Evolutionary conservation across 129 eudicot species (phyloP), one percentile per base, ranked within the genome.

Genomic region (Cynara cardunculus): DNA sequence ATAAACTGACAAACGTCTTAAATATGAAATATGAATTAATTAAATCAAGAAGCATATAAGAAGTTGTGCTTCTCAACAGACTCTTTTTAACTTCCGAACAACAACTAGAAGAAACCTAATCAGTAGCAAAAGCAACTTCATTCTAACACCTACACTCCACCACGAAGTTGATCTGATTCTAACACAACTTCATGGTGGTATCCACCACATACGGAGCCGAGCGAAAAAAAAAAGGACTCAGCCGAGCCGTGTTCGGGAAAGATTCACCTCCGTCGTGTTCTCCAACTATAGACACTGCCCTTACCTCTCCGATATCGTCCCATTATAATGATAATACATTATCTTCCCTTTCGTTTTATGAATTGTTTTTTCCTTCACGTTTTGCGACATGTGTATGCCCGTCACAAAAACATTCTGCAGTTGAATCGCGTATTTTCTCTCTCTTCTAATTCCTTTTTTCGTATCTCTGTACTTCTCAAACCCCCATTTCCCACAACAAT

Each of bases 331-430:
- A 87, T 86, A 94, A 78, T 94, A 94, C 90, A 69, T 81, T 24
- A 94, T 88, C 22, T 76, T 81, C 7, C 87, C 92, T 21, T 87
- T 83, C 0, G 96, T 91, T 26, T 83, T 87, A 79, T 87, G 92
- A 0, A 81, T 82, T 24, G 94, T 83, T 80, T 82, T 88, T 2
- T 97, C 98, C 1, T n/a, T 74, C 0, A 88, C 13, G 74, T 94
- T 88, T 77, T 94, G 91, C 2, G 98, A 87, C 91, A 94, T 84
- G 84, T 94, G 98, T 28, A 94, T 96, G 12, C 98, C 98, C 0
- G 97, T 87, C 1, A 96, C 97, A 34, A 91, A 82, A n/a, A 94
- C 97, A 25, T 90, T 85, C 5, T 93, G 80, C 0, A 97, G 96
- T 77, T 90, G 92, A 41, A 94, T 80, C 0, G 89, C 98, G 69